These are phyloP conservation scores for Irineochytrium annulatum DNA, from an alignment of 192 early-diverging fungal genomes.

Conservation along the genomic window DNA sequence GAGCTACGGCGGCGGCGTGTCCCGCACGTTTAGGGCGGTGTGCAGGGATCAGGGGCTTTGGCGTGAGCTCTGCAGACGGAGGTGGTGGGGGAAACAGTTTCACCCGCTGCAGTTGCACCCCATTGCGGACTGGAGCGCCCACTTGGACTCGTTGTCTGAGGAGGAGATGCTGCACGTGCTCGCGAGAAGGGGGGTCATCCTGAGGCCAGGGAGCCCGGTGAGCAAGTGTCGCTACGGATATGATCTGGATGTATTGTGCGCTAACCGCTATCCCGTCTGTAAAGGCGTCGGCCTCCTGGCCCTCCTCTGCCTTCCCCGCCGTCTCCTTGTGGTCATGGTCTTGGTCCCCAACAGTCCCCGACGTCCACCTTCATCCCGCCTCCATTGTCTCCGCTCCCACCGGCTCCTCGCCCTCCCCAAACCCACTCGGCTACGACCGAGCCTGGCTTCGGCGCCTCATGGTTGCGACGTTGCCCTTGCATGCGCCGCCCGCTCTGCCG, in stretches of 20 bases:
- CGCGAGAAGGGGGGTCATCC: constrained; percentile 4
- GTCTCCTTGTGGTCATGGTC: not conserved
- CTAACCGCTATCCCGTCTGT: too few species aligned
- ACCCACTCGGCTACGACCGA: constrained; percentile 2
- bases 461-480: constrained; percentile 6
- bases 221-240: not conserved
- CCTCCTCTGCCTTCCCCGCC: not conserved
- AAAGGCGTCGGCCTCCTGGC: not conserved
- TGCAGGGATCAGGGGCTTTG: constrained; percentile 1
- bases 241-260: not conserved
- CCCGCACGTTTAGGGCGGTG: constrained; percentile 1
- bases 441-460: constrained; percentile 15
- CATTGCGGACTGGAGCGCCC: constrained; percentile 6
- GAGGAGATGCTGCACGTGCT: constrained; percentile 3
- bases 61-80: not conserved
- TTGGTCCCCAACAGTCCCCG: not conserved
- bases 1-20: constrained; percentile 3
- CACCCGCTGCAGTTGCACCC: constrained; percentile 19
- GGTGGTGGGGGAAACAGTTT: constrained; percentile 7
- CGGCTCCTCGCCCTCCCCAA: too few species aligned
- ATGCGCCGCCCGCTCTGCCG: not conserved
- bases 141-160: not conserved
- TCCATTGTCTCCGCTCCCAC: too few species aligned
- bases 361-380: too few species aligned
- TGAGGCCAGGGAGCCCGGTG: not conserved